These are phyloP conservation scores for Backusella parvicylindrica DNA, from an alignment of 192 early-diverging fungal species.

Conservation along the genomic window DNA sequence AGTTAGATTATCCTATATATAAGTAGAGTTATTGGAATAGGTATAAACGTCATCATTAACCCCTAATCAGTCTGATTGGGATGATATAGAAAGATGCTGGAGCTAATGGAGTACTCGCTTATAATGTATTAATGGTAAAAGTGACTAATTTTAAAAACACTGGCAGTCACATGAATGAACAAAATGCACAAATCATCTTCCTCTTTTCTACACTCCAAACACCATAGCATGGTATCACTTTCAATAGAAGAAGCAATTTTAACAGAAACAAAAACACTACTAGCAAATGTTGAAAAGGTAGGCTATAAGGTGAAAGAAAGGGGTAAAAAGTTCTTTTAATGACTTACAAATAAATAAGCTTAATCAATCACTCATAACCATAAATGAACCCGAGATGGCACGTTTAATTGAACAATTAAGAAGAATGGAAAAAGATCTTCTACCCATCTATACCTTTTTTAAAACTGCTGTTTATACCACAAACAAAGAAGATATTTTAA, in stretches of 20 bases:
- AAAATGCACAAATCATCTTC: too few relatives aligned
- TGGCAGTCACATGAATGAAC: background rate
- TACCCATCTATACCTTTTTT: background rate
- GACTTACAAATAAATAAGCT: background rate
- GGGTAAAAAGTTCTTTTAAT: background rate
- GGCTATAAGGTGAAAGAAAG: background rate
- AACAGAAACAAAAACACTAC: background rate
- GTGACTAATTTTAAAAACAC: background rate
- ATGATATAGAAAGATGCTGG: too few relatives aligned
- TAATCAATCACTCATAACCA: background rate
- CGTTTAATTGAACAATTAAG: conserved; percentile 1
- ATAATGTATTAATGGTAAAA: too few relatives aligned
- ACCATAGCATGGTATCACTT: background rate
- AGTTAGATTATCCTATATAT: too few relatives aligned
- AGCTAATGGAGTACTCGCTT: too few relatives aligned
- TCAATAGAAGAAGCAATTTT: conserved; percentile 1
- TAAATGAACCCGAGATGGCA: background rate
- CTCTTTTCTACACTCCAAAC: background rate
- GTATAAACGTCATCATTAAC: too few relatives aligned
- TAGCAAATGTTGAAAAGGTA: background rate
- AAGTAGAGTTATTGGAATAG: too few relatives aligned
- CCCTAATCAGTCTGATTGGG: too few relatives aligned
- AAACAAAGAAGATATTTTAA: background rate
- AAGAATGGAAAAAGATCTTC: background rate
- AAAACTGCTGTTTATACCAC: conserved; percentile 6